These are phyloP conservation scores for Calendula officinalis DNA, from an alignment of 129 eudicot species.

Conservation along the genomic window DNA sequence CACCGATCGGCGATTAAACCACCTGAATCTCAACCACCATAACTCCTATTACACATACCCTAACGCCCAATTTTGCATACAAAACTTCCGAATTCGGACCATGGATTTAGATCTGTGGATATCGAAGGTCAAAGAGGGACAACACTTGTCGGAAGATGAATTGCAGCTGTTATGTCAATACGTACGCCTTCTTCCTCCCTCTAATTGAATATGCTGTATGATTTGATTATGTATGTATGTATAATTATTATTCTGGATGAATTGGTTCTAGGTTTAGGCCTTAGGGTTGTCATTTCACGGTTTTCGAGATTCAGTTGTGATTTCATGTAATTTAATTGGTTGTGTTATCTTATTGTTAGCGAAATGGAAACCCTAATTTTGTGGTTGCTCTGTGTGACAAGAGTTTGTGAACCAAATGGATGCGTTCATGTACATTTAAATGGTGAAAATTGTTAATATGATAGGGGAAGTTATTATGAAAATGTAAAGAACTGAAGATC, in stretches of 20 bases:
- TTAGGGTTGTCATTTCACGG: no score
- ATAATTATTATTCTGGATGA: neutral
- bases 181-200: constrained; percentile 35
- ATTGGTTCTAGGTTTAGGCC: constrained; percentile 50
- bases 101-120: constrained; percentile 99
- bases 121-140: constrained; percentile 88
- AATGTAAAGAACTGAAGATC: neutral
- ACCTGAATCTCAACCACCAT: constrained; percentile 1
- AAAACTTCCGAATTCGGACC: constrained; percentile 7
- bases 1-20: constrained; percentile 25
- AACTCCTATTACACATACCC: neutral
- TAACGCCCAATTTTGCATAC: constrained; percentile 4
- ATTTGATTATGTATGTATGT: constrained; percentile 47
- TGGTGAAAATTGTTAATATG: neutral
- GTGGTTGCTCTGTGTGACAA: neutral
- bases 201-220: constrained; percentile 34
- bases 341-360: neutral
- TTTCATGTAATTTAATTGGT: no score
- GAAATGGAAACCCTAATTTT: no score
- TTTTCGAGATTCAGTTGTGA: no score
- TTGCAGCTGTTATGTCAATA: constrained; percentile 98
- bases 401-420: constrained; percentile 2
- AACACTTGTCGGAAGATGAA: constrained; percentile 96
- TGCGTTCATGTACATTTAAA: constrained; percentile 4
- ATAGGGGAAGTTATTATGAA: neutral